These are phyloP conservation scores for Deinandra increscens DNA, from an alignment of 129 eudicot species.

Conservation along the genomic window DNA sequence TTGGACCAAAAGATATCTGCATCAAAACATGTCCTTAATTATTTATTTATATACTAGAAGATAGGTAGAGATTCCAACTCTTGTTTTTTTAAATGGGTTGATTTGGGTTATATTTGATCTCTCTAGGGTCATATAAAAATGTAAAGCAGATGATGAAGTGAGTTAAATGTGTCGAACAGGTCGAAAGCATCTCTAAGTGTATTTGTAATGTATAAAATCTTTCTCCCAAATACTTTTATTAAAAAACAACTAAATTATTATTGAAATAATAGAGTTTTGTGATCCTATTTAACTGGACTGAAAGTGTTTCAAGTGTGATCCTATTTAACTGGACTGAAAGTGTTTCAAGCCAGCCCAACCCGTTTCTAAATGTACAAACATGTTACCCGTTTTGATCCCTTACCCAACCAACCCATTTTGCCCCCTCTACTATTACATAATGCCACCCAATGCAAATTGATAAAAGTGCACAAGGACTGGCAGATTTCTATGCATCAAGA, in stretches of 20 bases:
- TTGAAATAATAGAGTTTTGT: not conserved
- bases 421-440: not conserved
- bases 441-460: not conserved
- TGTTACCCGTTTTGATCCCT: not conserved
- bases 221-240: not conserved
- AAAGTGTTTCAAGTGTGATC: too few species aligned
- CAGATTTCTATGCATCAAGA: not conserved
- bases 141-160: not conserved
- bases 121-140: not conserved
- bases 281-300: too few species aligned
- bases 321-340: not conserved
- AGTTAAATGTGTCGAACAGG: not conserved
- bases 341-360: not conserved
- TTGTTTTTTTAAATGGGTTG: not conserved
- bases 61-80: not conserved
- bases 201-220: not conserved
- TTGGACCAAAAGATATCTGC: constrained; percentile 98
- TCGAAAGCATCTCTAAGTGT: not conserved
- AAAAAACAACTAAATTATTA: not conserved
- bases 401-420: not conserved
- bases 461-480: constrained; percentile 6
- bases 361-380: not conserved
- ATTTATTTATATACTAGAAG: not conserved
- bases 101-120: not conserved
- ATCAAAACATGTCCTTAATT: constrained; percentile 6